Percentiles rank a stretch among this genome's conserved stretches.
Evolutionary conservation across 2,329 filamentous ascomycete genomes (phyloP).

Genomic region (Phyllosticta citrichinensis): DNA sequence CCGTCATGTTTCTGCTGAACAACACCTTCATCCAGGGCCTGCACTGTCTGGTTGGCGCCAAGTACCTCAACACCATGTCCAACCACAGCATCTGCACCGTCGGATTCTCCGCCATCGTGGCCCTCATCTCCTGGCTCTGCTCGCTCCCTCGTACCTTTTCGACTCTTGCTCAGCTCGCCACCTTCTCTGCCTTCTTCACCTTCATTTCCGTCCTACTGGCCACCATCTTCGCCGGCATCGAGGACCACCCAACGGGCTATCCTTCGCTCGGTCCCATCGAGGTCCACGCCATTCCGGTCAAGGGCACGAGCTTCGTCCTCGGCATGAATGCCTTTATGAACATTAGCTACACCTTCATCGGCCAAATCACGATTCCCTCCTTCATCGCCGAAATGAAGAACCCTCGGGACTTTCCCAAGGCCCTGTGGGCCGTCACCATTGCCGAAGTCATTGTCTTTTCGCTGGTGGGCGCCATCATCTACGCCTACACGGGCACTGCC

Average conservation of each 20-base stretch:
- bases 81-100: conserved; percentile 66
- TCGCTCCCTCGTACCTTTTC: conserved; percentile 81
- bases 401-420: conserved; percentile 78
- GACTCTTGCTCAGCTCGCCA: conserved; percentile 68
- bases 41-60: conserved; percentile 73
- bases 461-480: conserved; percentile 69
- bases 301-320: conserved; percentile 67
- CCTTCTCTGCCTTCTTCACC: conserved; percentile 73
- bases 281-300: conserved; percentile 57
- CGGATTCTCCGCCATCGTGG: conserved; percentile 63
- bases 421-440: conserved; percentile 82
- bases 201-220: conserved; percentile 82
- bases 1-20: conserved; percentile 85
- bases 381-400: conserved; percentile 93
- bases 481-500: conserved; percentile 79
- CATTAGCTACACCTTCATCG: conserved; percentile 93
- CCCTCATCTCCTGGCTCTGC: conserved; percentile 64
- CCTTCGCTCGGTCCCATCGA: conserved; percentile 47
- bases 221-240: conserved; percentile 68
- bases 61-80: conserved; percentile 85
- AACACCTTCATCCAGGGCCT: conserved; percentile 82
- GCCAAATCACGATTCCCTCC: conserved; percentile 84
- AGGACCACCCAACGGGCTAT: conserved; percentile 63
- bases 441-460: conserved; percentile 80
- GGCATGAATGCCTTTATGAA: conserved; percentile 87